Evolutionary conservation across 169 alveolate genomes (phyloP).

Genomic region (Plasmodium chabaudi): DNA sequence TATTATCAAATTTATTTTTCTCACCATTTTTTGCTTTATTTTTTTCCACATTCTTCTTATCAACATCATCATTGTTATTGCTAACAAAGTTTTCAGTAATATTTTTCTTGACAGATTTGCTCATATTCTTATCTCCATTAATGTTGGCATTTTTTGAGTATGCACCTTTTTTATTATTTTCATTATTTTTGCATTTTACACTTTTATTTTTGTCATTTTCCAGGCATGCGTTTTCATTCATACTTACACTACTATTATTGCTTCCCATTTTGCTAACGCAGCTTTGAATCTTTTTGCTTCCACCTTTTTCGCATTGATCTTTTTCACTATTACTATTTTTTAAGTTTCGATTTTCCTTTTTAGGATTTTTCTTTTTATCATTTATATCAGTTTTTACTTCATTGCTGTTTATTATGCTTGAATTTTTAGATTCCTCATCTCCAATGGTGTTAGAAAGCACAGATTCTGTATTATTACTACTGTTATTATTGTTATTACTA

Average conservation of each 20-base stretch:
- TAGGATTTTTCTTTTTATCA: constrained; percentile 45
- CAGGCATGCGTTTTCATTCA: neutral
- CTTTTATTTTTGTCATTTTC: constrained; percentile 54
- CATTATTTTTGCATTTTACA: constrained; percentile 22
- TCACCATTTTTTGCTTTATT: neutral
- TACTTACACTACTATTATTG: neutral
- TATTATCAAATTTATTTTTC: neutral
- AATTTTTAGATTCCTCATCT: neutral
- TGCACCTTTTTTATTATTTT: constrained; percentile 16
- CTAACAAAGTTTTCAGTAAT: constrained; percentile 4
- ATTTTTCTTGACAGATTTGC: constrained; percentile 1
- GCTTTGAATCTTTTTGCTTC: constrained; percentile 10
- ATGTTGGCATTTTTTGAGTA: neutral
- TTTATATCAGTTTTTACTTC: constrained; percentile 27
- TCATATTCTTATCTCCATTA: constrained; percentile 8
- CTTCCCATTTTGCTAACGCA: constrained; percentile 6
- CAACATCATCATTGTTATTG: neutral
- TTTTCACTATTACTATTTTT: constrained; percentile 44
- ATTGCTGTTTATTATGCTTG: too few relatives aligned
- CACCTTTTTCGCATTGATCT: constrained; percentile 48
- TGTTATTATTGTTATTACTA: constrained; percentile 2
- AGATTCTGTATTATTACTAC: constrained; percentile 3
- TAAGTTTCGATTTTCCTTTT: constrained; percentile 23
- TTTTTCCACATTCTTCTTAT: neutral
- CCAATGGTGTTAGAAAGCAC: constrained; percentile 7